Base-by-base conservation (phyloP, 257 asterid species). In the Agastache rugosa region DNA sequence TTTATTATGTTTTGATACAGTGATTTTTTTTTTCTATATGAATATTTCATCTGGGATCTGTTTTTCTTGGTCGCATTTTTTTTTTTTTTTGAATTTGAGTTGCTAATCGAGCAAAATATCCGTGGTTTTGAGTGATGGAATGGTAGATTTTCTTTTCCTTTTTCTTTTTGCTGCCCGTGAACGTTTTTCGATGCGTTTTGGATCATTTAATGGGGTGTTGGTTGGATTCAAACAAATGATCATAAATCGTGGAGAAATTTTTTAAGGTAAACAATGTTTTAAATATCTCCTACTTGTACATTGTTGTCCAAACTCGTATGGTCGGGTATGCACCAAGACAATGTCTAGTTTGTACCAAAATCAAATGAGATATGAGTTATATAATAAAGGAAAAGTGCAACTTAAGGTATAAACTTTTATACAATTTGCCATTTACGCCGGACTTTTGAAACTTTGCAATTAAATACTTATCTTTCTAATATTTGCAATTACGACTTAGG, bases 11-110 rank as follows among this genome's bases (percentile, higher is more conserved):
- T 51, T 17, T 51, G 11, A 51, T 6, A n/a, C 12, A 12, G 4
- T 14, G 1, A 63, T 62, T 19, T 53, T 3, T 11, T n/a, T 22
- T 37, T 25, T 35, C n/a, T 15, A 8, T 48, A 14, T 14, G 17
- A 15, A 47, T 51, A 76, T 68, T 48, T 48, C 35, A 35, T 68
- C 3, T 48, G 20, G 71, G 71, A 22, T 54, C 22, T 37, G 9
- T n/a, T 37, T 23, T 23, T 75, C 44, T 27, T 29, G 19, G 45
- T 31, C 11, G 41, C 2, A 51, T 51, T 11, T 22, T 1, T 48
- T 48, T 1, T 48, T 48, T 17, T 48, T 48, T 48, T 16, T 48
- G 55, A 16, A 48, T 8, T 42, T 11, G 12, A 39, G 45, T 39
- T 39, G 45, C 45, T 39, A 39, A 39, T 39, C 12, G 4, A 31